A percentile compares a stretch with the other conserved stretches of the same genome.
Conservation (phyloP, 129 eudicot species). For the Centaurea solstitialis region DNA sequence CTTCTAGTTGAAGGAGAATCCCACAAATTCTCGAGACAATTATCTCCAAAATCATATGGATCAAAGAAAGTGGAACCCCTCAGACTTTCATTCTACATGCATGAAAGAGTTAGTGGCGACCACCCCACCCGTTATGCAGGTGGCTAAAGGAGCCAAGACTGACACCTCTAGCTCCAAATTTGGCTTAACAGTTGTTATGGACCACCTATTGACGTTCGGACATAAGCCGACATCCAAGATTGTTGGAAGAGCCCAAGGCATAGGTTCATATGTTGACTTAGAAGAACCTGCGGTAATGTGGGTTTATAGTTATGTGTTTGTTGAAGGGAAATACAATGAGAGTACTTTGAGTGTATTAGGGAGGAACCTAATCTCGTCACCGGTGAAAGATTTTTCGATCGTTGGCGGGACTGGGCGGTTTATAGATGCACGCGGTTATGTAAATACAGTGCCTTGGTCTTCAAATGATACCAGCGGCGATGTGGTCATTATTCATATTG, state of each 20-base stretch:
- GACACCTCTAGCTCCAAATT: not conserved
- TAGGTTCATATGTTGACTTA: not conserved
- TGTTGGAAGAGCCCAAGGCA: constrained; percentile 23
- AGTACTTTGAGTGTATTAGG: constrained; percentile 17
- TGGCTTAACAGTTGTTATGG: not conserved
- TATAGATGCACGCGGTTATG: constrained; percentile 19
- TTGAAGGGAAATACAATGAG: constrained; percentile 18
- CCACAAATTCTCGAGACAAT: constrained; percentile 21
- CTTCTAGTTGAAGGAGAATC: constrained; percentile 12
- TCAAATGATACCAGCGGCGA: not conserved
- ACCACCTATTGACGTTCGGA: constrained; percentile 7
- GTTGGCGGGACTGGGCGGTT: constrained; percentile 11
- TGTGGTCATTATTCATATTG: not conserved
- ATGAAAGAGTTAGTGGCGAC: not conserved
- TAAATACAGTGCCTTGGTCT: not conserved
- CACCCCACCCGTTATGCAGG: not conserved
- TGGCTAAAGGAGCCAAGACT: not conserved
- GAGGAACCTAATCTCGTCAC: not conserved
- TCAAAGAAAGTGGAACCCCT: constrained; percentile 25
- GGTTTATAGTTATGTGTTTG: constrained; percentile 1
- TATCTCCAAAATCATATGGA: constrained; percentile 28
- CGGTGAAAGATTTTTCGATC: not conserved
- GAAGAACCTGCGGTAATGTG: not conserved
- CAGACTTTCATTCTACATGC: constrained; percentile 28
- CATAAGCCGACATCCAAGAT: constrained; percentile 9